These are phyloP conservation scores for Russula dissimulans DNA, from an alignment of 768 basidiomycete genomes.

Conservation along the genomic window DNA sequence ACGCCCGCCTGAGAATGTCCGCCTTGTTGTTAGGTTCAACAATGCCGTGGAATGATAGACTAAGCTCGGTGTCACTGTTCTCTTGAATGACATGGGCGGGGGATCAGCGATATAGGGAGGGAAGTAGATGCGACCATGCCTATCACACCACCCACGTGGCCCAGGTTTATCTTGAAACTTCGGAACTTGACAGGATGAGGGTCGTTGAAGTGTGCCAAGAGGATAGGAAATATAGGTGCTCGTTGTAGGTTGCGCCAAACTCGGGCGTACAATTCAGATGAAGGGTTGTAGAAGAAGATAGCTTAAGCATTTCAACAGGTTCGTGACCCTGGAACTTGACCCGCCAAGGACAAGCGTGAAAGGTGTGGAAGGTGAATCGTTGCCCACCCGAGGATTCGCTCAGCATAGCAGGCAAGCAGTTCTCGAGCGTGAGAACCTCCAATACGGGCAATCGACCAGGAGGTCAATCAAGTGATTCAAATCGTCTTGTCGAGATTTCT, in stretches of 20 bases:
- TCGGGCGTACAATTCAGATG: background rate
- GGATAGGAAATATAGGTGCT: background rate
- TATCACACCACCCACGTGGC: background rate
- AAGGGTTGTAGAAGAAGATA: background rate
- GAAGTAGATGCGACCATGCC: background rate
- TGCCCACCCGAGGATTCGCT: no score
- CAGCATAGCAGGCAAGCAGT: background rate
- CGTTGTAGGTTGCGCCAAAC: background rate
- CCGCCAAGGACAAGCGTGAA: no score
- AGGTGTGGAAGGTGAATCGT: no score
- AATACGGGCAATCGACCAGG: background rate
- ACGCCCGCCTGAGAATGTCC: background rate
- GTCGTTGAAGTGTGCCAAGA: background rate
- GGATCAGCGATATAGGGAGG: background rate
- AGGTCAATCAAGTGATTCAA: background rate
- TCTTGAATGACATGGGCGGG: no score
- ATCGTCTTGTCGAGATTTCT: background rate
- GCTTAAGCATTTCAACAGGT: no score
- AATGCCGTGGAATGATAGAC: background rate
- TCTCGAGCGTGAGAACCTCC: slow-evolving; percentile 1
- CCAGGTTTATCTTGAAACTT: background rate
- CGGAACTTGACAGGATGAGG: background rate
- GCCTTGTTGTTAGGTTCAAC: background rate
- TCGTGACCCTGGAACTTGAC: no score
- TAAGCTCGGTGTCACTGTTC: no score